Conservation (phyloP, 148 eudicot species). For the Agrostemma githago region DNA sequence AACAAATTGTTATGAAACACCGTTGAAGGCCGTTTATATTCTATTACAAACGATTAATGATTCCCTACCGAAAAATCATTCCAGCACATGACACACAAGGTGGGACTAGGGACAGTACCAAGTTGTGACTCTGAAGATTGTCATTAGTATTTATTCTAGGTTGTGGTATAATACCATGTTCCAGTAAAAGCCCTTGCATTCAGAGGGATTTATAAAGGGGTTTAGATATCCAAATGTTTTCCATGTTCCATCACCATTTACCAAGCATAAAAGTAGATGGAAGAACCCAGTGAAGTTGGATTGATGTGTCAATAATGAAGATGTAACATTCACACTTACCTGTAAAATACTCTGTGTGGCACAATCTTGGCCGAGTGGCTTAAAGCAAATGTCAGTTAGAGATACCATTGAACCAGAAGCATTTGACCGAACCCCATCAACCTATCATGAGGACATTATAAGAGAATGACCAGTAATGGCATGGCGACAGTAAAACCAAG, state of each 20-base stretch:
- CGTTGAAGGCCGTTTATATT: too few relatives aligned
- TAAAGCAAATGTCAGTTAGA: slow-evolving; percentile 82
- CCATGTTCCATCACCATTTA: too few relatives aligned
- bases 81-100: neutral
- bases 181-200: neutral
- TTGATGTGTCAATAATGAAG: neutral
- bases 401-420: slow-evolving; percentile 67
- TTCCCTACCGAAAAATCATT: neutral
- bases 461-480: neutral
- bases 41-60: too few relatives aligned
- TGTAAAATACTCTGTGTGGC: slow-evolving; percentile 95
- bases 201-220: neutral
- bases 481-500: neutral
- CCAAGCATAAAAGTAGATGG: too few relatives aligned
- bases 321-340: slow-evolving; percentile 33
- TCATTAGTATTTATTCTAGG: neutral
- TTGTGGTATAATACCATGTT: neutral
- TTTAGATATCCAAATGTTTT: too few relatives aligned
- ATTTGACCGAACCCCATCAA: slow-evolving; percentile 81
- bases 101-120: neutral
- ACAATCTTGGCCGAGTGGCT: slow-evolving; percentile 98
- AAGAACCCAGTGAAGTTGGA: neutral
- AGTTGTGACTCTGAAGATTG: neutral
- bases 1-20: too few relatives aligned
- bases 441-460: slow-evolving; percentile 38